Conservation (phyloP, 1,284 basidiomycete species). For the Ustilago bromivora region DNA sequence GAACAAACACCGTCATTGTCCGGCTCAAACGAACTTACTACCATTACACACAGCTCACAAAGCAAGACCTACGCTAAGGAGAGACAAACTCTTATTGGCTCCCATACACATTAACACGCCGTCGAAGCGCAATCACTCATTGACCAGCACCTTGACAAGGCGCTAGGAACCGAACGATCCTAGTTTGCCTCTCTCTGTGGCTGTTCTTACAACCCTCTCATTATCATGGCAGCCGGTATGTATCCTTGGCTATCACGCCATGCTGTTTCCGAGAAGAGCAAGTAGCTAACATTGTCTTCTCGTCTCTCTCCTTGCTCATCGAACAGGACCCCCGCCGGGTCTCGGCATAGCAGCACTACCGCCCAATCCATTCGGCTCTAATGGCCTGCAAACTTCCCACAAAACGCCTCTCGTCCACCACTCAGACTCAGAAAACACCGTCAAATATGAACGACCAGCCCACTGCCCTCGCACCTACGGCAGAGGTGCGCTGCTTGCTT, state of each 20-base stretch:
- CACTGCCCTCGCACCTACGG: conserved; percentile 44
- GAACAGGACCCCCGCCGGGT: conserved; percentile 46
- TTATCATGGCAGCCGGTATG: conserved; percentile 44
- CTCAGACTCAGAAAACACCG: conserved; percentile 9
- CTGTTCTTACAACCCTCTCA: conserved; percentile 11
- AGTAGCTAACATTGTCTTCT: neutral
- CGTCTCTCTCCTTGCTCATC: neutral
- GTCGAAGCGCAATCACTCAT: neutral
- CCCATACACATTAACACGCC: neutral
- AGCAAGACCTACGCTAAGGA: neutral
- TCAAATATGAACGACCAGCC: conserved; percentile 33
- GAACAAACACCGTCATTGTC: neutral
- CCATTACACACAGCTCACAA: neutral
- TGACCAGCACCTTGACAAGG: conserved; percentile 23
- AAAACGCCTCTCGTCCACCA: conserved; percentile 23
- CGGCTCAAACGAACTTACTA: neutral
- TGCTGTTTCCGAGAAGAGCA: neutral
- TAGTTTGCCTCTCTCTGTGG: conserved; percentile 18
- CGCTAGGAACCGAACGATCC: conserved; percentile 26
- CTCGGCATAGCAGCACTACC: conserved; percentile 49
- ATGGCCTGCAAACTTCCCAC: conserved; percentile 22
- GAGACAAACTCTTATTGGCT: neutral
- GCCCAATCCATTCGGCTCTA: conserved; percentile 47
- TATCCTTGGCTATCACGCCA: neutral
- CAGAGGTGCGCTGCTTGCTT: conserved; percentile 73